These are phyloP conservation scores for Glycine latifolia DNA, from an alignment of 306 rosid species.

Conservation along the genomic window DNA sequence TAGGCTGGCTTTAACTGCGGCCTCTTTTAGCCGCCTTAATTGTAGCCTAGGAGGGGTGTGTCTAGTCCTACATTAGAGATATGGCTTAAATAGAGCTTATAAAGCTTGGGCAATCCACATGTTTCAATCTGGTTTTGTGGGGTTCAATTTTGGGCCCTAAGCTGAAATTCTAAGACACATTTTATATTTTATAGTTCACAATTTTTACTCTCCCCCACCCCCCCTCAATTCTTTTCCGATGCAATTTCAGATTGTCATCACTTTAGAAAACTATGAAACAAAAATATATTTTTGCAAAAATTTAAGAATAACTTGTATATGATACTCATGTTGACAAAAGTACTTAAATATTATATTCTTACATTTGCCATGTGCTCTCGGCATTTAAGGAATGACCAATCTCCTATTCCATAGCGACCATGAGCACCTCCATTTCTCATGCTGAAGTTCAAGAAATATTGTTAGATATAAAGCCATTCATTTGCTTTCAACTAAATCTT, in stretches of 20 bases:
- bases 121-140: background rate
- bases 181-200: background rate
- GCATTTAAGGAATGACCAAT: slow-evolving; percentile 84
- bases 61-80: background rate
- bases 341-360: slow-evolving; percentile 43
- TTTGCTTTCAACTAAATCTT: slow-evolving; percentile 12
- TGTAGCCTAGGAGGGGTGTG: background rate
- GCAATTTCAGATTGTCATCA: background rate
- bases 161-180: background rate
- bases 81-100: background rate
- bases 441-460: slow-evolving; percentile 56
- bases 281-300: slow-evolving; percentile 28
- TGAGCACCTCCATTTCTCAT: slow-evolving; percentile 88
- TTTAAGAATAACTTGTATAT: slow-evolving; percentile 7
- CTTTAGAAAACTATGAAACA: slow-evolving; percentile 31
- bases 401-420: slow-evolving; percentile 82
- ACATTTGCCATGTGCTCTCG: slow-evolving; percentile 81
- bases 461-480: slow-evolving; percentile 30
- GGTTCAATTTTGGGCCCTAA: background rate
- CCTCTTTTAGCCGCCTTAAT: background rate
- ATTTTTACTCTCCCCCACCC: background rate
- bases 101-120: background rate
- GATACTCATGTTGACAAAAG: background rate
- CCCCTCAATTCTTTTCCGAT: background rate
- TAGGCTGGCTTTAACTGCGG: background rate